Evolutionary conservation across 371 early-diverging fungal species (phyloP), one percentile per base, ranked within the genome.

Genomic region (Chytridiales sp.): DNA sequence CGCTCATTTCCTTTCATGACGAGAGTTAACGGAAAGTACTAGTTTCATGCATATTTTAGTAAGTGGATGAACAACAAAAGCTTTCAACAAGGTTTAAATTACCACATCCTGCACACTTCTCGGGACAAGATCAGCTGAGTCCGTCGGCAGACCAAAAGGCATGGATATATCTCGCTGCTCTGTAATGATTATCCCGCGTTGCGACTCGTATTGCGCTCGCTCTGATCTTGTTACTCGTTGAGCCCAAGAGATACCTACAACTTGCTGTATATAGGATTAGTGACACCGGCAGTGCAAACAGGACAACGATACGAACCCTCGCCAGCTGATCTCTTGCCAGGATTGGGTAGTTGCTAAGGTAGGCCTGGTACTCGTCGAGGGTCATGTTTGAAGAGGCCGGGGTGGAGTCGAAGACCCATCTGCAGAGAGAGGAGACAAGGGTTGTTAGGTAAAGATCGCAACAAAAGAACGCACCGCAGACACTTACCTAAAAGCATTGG

Each of bases 351-450:
- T 22, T n/a, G 19, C 17, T 27, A 11, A 26, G 38, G 32, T 41
- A 41, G 24, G 5, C 27, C 32, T 34, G 32, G n/a, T 9, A 65
- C 41, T 39, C 27, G 30, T 26, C 4, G 9, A 46, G 36, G 8
- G 32, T 6, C 4, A 48, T 27, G 8, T 8, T 5, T 3, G 6
- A 22, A 6, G 30, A 6, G 11, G 35, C 3, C 15, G 13, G 19
- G 19, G 36, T 29, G 8, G 51, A 35, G n/a, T 51, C 35, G 24
- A 51, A 9, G 4, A 35, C 51, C 51, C 51, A 51, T 22, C 38
- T 51, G 51, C 32, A 51, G 5, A 21, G 21, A 24, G 6, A 51
- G 31, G n/a, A n/a, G n/a, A n/a, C n/a, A n/a, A n/a, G n/a, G n/a
- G n/a, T n/a, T n/a, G n/a, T n/a, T n/a, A n/a, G n/a, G n/a, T n/a